These are phyloP conservation scores for Sporothrix protearum DNA, from an alignment of 2,329 filamentous ascomycete species.

Conservation along the genomic window DNA sequence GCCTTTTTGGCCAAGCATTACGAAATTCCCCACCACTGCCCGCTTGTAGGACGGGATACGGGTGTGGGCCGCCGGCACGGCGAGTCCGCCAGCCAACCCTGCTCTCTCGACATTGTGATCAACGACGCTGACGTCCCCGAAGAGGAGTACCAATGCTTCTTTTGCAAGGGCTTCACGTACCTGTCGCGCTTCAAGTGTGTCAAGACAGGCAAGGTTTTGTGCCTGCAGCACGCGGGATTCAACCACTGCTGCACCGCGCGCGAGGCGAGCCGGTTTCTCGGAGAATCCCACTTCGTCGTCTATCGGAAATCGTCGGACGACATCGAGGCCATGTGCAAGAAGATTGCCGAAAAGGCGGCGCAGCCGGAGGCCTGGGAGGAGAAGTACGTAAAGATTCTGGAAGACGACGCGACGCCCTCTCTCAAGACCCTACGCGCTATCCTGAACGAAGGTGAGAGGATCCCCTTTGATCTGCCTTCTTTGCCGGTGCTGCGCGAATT, in stretches of 20 bases:
- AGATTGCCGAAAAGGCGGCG: conserved; percentile 79
- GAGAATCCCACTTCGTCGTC: conserved; percentile 68
- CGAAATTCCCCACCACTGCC: conserved; percentile 9
- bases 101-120: conserved; percentile 59
- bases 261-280: conserved; percentile 63
- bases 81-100: conserved; percentile 34
- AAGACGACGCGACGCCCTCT: conserved; percentile 78
- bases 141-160: conserved; percentile 86
- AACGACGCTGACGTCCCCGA: conserved; percentile 76
- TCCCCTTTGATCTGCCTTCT: conserved; percentile 82
- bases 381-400: conserved; percentile 79
- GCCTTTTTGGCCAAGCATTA: conserved; percentile 46
- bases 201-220: conserved; percentile 75
- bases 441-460: conserved; percentile 90
- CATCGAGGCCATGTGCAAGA: conserved; percentile 64
- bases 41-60: conserved; percentile 11
- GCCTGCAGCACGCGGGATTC: conserved; percentile 74
- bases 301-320: conserved; percentile 73
- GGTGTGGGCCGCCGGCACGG: conserved; percentile 33
- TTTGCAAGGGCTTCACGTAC: conserved; percentile 90
- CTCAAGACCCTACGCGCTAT: conserved; percentile 81
- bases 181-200: conserved; percentile 85
- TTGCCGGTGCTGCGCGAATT: conserved; percentile 79
- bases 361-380: conserved; percentile 86
- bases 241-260: conserved; percentile 74